These are phyloP conservation scores for Trametes pubescens DNA, from an alignment of 1,284 basidiomycete genomes.

Conservation along the genomic window DNA sequence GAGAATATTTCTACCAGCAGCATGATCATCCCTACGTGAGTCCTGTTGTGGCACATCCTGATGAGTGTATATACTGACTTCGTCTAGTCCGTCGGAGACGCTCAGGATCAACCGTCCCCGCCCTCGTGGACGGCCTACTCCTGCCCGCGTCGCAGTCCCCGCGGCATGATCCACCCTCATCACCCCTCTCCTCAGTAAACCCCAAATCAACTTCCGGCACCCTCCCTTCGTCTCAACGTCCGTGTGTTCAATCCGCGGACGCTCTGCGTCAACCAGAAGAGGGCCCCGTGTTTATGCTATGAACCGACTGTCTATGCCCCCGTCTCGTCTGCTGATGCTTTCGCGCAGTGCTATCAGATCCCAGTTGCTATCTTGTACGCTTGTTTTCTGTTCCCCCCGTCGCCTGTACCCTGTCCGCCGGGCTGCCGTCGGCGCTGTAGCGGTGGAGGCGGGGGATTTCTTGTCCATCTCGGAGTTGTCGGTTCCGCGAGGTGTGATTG, in stretches of 20 bases:
- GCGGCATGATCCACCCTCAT: conserved; percentile 31
- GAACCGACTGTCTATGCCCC: conserved; percentile 39
- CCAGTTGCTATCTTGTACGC: conserved; percentile 23
- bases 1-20: conserved; percentile 58
- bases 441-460: conserved; percentile 8
- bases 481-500: conserved; percentile 30
- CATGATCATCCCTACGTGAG: conserved; percentile 61
- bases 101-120: conserved; percentile 74
- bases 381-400: conserved; percentile 15
- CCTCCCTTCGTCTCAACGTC: conserved; percentile 18
- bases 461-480: conserved; percentile 33
- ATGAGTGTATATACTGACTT: conserved; percentile 5
- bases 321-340: conserved; percentile 31
- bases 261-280: conserved; percentile 7
- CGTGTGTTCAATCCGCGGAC: conserved; percentile 17
- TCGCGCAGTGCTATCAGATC: conserved; percentile 28
- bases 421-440: conserved; percentile 2
- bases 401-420: conserved; percentile 3
- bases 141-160: conserved; percentile 44
- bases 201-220: conserved; percentile 10
- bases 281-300: conserved; percentile 36
- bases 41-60: conserved; percentile 28
- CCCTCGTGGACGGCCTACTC: conserved; percentile 62
- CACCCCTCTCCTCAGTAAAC: conserved; percentile 12
- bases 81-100: conserved; percentile 61